phyloP scores from a whole-genome alignment of 2,329 filamentous ascomycete genomes.

The Didymella arachidicola region DNA sequence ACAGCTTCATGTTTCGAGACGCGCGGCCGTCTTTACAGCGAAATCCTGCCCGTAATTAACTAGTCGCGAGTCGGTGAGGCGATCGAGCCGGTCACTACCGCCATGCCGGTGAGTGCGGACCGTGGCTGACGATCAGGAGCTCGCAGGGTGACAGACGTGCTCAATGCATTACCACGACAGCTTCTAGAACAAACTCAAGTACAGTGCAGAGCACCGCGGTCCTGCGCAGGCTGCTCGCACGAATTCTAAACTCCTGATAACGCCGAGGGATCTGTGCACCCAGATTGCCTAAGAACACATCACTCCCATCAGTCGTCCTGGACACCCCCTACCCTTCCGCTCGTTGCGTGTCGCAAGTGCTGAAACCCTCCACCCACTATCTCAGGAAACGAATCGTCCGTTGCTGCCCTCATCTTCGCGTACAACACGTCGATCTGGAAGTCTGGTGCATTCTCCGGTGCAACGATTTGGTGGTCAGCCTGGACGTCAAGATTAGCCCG shows the following conservation, averaged over 20 bases:
- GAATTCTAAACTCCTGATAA: neutral
- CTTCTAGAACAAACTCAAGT: conserved; percentile 17
- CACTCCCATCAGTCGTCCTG: neutral
- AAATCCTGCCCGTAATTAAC: neutral
- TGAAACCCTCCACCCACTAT: conserved; percentile 21
- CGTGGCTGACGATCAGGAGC: conserved; percentile 15
- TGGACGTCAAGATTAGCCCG: conserved; percentile 18
- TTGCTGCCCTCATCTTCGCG: conserved; percentile 50
- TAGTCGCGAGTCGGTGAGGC: conserved; percentile 1
- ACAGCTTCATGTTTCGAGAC: conserved; percentile 8
- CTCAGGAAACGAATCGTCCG: conserved; percentile 25
- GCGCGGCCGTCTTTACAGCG: neutral
- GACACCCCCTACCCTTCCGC: conserved; percentile 13
- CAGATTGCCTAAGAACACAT: neutral
- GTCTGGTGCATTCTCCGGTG: conserved; percentile 43
- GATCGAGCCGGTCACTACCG: neutral
- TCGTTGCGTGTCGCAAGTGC: conserved; percentile 19
- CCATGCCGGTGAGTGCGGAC: conserved; percentile 7
- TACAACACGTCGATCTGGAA: conserved; percentile 53
- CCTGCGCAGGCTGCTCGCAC: neutral
- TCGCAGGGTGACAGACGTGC: conserved; percentile 11
- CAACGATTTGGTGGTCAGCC: conserved; percentile 50
- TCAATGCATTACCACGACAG: conserved; percentile 11
- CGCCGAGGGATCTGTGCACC: conserved; percentile 2
- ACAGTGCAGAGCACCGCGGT: conserved; percentile 1